Conservation (phyloP, 2,329 filamentous ascomycete species). For the Colletotrichum kahawae region DNA sequence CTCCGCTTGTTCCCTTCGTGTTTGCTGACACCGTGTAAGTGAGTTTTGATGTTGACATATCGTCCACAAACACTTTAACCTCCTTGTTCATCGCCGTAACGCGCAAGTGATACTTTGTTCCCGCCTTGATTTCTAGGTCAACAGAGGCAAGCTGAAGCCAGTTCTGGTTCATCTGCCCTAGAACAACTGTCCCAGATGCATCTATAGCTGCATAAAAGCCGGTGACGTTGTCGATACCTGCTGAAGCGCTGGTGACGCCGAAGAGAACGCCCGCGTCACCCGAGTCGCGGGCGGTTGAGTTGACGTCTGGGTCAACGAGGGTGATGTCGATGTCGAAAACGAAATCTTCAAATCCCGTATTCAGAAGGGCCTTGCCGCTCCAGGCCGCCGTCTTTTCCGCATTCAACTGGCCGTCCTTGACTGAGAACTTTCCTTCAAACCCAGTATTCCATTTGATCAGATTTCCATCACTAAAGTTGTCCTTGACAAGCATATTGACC, state of each 20-base stretch:
- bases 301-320: background rate
- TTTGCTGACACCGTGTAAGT: conserved; percentile 23
- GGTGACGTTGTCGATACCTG: conserved; percentile 7
- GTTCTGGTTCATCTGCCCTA: conserved; percentile 26
- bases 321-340: conserved; percentile 34
- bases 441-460: conserved; percentile 39
- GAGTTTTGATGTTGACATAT: conserved; percentile 24
- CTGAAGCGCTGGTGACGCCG: conserved; percentile 29
- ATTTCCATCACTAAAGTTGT: conserved; percentile 45
- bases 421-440: conserved; percentile 29
- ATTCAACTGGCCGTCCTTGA: conserved; percentile 29
- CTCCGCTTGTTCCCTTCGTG: conserved; percentile 29
- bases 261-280: conserved; percentile 40
- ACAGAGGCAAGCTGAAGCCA: conserved; percentile 20
- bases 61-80: conserved; percentile 32
- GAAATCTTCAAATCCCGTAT: conserved; percentile 41
- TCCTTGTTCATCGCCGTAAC: conserved; percentile 28
- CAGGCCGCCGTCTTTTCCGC: conserved; percentile 6
- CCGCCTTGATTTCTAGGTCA: background rate
- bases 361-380: conserved; percentile 33
- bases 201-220: conserved; percentile 37
- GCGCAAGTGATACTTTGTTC: conserved; percentile 26
- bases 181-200: conserved; percentile 26
- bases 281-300: background rate
- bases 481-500: conserved; percentile 48